Evolutionary conservation across 2,329 filamentous ascomycete genomes (phyloP).

Genomic region (Colletotrichum cereale): DNA sequence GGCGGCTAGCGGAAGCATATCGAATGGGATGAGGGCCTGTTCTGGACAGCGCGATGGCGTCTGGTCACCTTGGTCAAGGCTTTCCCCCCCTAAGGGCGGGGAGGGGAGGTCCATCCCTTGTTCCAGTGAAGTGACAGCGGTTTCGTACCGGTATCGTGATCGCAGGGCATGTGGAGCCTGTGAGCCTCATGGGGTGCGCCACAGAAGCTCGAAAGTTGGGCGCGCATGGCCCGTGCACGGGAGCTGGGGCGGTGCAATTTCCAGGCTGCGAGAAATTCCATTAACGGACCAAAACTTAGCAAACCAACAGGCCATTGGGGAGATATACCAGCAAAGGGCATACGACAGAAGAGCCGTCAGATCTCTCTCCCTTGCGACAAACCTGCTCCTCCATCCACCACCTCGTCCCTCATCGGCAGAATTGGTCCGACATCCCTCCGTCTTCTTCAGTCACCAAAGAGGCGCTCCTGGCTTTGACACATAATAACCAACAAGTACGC

Average conservation of each 20-base stretch:
- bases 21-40: background rate
- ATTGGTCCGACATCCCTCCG: constrained; percentile 19
- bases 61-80: constrained; percentile 18
- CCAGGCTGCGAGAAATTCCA: constrained; percentile 41
- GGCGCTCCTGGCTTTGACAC: constrained; percentile 13
- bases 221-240: constrained; percentile 22
- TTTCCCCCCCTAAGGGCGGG: constrained; percentile 16
- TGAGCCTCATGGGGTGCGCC: constrained; percentile 26
- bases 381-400: constrained; percentile 5
- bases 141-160: background rate
- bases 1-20: background rate
- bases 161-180: background rate
- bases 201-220: constrained; percentile 18
- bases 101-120: constrained; percentile 18
- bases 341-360: constrained; percentile 28
- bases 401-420: constrained; percentile 23
- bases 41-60: constrained; percentile 16
- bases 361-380: constrained; percentile 18
- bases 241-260: constrained; percentile 36
- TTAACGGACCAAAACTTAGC: constrained; percentile 33
- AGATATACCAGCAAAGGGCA: constrained; percentile 37
- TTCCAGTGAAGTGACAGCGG: constrained; percentile 7
- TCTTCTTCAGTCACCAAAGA: constrained; percentile 18
- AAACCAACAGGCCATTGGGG: constrained; percentile 34
- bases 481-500: constrained; percentile 17